Percentiles rank a stretch among this genome's conserved stretches.
Conservation (phyloP, 805 yeast species). For the Sugiyamaella qingdaonensis region DNA sequence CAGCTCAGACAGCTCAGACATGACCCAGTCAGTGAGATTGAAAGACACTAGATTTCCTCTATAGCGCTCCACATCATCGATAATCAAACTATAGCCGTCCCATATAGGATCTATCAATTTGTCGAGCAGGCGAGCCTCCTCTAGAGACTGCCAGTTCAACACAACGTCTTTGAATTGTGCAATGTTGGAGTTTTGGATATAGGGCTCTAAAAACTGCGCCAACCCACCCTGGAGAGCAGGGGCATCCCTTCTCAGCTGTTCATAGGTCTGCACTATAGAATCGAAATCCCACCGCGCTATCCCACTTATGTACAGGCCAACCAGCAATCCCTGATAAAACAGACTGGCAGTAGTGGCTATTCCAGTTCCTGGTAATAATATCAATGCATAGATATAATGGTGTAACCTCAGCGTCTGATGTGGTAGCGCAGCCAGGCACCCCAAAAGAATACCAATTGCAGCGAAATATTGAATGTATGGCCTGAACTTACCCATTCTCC, state of each 20-base stretch:
- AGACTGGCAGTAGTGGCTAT: slow-evolving; percentile 39
- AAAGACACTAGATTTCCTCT: slow-evolving; percentile 51
- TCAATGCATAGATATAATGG: slow-evolving; percentile 59
- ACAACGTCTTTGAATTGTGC: slow-evolving; percentile 21
- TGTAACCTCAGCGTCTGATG: slow-evolving; percentile 10
- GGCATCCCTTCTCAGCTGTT: slow-evolving; percentile 65
- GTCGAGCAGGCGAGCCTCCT: slow-evolving; percentile 1
- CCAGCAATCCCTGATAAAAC: slow-evolving; percentile 74
- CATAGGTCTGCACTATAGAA: slow-evolving; percentile 74
- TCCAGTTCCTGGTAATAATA: slow-evolving; percentile 83
- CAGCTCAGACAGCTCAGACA: slow-evolving; percentile 3
- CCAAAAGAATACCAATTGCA: slow-evolving; percentile 22
- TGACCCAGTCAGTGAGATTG: slow-evolving; percentile 37
- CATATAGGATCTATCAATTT: slow-evolving; percentile 14
- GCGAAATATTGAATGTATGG: slow-evolving; percentile 54
- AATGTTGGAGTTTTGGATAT: background rate
- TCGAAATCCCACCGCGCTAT: slow-evolving; percentile 92
- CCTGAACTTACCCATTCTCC: slow-evolving; percentile 60
- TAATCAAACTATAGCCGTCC: slow-evolving; percentile 57
- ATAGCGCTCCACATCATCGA: slow-evolving; percentile 76
- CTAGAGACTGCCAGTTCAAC: slow-evolving; percentile 22
- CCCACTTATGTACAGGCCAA: slow-evolving; percentile 81
- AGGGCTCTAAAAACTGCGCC: slow-evolving; percentile 22
- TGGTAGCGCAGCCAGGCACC: slow-evolving; percentile 46
- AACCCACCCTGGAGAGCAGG: slow-evolving; percentile 40